Evolutionary conservation across 805 yeast species (phyloP), one percentile per base, ranked within the genome.

Genomic region (Candida ipomoeae): DNA sequence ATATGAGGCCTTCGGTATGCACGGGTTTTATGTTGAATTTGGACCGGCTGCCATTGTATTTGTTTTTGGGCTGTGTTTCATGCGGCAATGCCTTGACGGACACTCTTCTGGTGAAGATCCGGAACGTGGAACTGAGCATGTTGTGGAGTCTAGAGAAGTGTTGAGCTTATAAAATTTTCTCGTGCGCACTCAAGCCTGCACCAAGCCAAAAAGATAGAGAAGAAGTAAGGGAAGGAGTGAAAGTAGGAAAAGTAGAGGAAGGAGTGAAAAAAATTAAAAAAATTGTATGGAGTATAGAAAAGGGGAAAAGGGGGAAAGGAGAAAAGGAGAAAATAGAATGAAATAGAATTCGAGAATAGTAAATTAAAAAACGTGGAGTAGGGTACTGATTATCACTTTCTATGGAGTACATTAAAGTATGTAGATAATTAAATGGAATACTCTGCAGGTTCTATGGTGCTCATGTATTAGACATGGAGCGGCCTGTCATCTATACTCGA

Each of bases 21-120:
- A 80, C 79, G 2, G 78, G 77, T 56, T 79, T 78, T 65, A 85
- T 82, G 62, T 84, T 87, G 58, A 76, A 79, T 7, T 89, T 84
- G 20, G 92, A 85, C 50, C 82, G 73, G 38, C 69, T 70, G 7
- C 81, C 76, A 64, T 87, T 85, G 70, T 73, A 87, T 55, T 77
- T 74, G 50, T 84, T 73, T 31, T 48, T 74, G 29, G 87, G 85
- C 41, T 65, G 64, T 13, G 71, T 60, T 48, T 70, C 70, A 53
- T 57, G 64, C 15, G 74, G 73, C 40, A 72, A 51, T 52, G 52
- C 45, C 49, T 61, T 60, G 52, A 55, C 46, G 31, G 60, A 55
- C 48, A 55, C 48, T 15, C 42, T 49, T 39, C 60, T 49, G 35
- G 54, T 50, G 49, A 52, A 38, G n/a, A 42, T 26, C 52, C 53